Evolutionary conservation across 805 yeast species (phyloP), one percentile per base, ranked within the genome.

Genomic region (Cyberlindnera xishuangbannaensis): DNA sequence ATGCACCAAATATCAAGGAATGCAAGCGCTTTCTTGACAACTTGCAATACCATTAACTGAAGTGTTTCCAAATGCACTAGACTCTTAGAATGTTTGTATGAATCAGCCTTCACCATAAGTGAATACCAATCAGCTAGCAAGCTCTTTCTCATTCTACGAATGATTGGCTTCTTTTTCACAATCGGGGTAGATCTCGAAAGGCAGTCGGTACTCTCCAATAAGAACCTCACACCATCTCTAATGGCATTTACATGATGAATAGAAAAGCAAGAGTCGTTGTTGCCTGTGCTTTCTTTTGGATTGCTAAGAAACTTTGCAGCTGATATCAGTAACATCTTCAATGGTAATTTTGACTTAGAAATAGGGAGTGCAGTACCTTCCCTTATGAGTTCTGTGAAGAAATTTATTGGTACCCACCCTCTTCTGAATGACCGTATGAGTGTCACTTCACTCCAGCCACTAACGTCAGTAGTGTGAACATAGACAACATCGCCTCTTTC

Each of bases 401-500:
- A 83, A 51, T 83, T 83, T 69, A 83, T 78, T 4, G 94, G 94
- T 13, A 83, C 84, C 94, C 94, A 83, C 13, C 94, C 94, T 41
- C 86, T 61, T 46, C 69, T 68, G 32, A 78, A 61, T 11, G 77
- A 64, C 36, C 74, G 77, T 7, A 83, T 58, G 24, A 82, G 50
- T 0, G 88, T 83, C 3, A 83, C 92, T 54, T 83, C 94, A 39
- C 88, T 90, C 94, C 94, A 83, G 0, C 92, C 94, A 15, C 86
- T 77, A 34, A 78, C 79, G 53, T 83, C 92, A 15, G 82, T 73
- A 7, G 83, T 72, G 48, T 82, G 87, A 5, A 83, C 83, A 55
- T 82, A 83, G 0, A 85, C 88, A 30, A 79, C 60, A 46, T 81
- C 92, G 41, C 73, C 71, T 41, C 73, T 74, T 15, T 72, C 71